Conservation (phyloP, 2,329 filamentous ascomycete species). For the Rutstroemia sp. region DNA sequence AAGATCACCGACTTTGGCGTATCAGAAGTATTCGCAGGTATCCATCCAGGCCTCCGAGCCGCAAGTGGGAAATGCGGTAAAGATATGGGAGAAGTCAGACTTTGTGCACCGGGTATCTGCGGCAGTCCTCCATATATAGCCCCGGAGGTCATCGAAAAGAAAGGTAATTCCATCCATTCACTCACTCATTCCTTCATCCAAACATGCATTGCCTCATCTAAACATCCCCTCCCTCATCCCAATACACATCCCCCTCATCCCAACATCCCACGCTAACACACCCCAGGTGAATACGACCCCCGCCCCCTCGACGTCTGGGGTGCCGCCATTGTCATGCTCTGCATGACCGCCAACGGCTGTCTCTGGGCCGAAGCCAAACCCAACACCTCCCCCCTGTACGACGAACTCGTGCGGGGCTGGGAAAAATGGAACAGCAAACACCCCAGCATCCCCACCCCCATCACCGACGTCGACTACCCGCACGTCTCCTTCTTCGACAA, state of each 20-base stretch:
- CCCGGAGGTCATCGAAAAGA: conserved; percentile 71
- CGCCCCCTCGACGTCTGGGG: conserved; percentile 81
- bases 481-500: conserved; percentile 57
- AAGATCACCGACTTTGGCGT: conserved; percentile 93
- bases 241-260: too few relatives aligned
- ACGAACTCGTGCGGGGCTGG: conserved; percentile 60
- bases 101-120: conserved; percentile 73
- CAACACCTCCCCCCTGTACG: conserved; percentile 46
- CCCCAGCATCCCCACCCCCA: conserved; percentile 37
- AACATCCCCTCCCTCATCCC: too few relatives aligned
- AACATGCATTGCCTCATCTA: too few relatives aligned
- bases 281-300: conserved; percentile 56
- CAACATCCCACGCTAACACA: conserved; percentile 4
- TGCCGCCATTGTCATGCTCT: conserved; percentile 74
- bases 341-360: conserved; percentile 63
- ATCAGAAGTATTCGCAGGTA: conserved; percentile 76
- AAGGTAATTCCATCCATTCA: conserved; percentile 31
- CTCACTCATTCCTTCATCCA: too few relatives aligned
- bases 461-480: conserved; percentile 58
- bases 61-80: conserved; percentile 66
- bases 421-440: conserved; percentile 56
- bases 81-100: conserved; percentile 62
- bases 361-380: conserved; percentile 66
- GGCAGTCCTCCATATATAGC: conserved; percentile 83
- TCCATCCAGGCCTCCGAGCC: conserved; percentile 69